A percentile compares a stretch with the other conserved stretches of the same genome.
Conservation (phyloP, 306 rosid species). For the Myrica gale region DNA sequence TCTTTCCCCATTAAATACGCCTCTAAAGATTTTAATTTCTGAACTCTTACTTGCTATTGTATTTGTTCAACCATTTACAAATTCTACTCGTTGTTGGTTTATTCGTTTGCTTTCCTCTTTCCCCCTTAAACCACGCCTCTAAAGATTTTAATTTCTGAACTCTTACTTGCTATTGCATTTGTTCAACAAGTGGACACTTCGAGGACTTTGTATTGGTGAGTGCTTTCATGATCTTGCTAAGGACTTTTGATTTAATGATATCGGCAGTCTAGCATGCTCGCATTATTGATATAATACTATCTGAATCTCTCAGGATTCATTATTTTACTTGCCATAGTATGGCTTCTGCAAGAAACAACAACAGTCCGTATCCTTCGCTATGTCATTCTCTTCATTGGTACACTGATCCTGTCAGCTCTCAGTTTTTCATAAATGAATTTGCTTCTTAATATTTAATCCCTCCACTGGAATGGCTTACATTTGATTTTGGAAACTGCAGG, state of each 20-base stretch:
- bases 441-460: conserved; percentile 16
- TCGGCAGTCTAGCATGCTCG: conserved; percentile 5
- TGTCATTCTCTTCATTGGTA: conserved; percentile 90
- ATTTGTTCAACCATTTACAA: not conserved
- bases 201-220: conserved; percentile 93
- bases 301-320: conserved; percentile 70
- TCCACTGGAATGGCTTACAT: conserved; percentile 28
- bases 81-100: not conserved
- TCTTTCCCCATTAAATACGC: not conserved
- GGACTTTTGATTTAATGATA: conserved; percentile 5
- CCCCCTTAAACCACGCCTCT: not conserved
- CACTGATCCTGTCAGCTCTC: conserved; percentile 24
- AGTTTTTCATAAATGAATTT: conserved; percentile 23
- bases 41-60: conserved; percentile 21
- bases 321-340: conserved; percentile 66
- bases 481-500: conserved; percentile 56
- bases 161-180: conserved; percentile 25
- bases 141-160: not conserved
- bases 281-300: conserved; percentile 22
- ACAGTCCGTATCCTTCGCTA: conserved; percentile 73
- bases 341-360: conserved; percentile 93
- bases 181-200: conserved; percentile 81
- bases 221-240: conserved; percentile 22
- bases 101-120: conserved; percentile 1
- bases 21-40: not conserved